Percentiles rank a stretch among this genome's conserved stretches.
Conservation (phyloP, 1,284 basidiomycete species). For the Rhodotorula sp. region DNA sequence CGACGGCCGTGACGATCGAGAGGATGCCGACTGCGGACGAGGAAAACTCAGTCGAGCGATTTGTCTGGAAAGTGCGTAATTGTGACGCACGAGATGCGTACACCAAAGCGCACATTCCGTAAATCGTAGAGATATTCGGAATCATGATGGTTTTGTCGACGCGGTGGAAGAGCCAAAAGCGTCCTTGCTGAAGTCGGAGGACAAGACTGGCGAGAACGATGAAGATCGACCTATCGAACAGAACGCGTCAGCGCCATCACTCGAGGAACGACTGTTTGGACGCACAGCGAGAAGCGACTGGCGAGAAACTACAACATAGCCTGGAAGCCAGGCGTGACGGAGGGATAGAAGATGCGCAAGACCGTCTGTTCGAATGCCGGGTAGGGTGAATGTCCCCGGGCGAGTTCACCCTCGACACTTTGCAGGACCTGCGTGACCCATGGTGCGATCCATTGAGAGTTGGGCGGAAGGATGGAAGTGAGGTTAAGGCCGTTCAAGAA, state of each 20-base stretch:
- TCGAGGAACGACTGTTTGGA: background rate
- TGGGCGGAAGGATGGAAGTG: background rate
- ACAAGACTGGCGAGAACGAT: slow-evolving; percentile 17
- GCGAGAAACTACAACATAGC: slow-evolving; percentile 11
- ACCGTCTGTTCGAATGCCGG: background rate
- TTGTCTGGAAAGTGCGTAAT: too few species aligned
- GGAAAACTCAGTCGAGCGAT: too few species aligned
- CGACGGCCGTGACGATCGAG: slow-evolving; percentile 9
- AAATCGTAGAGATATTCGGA: slow-evolving; percentile 12
- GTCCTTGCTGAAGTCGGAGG: slow-evolving; percentile 21
- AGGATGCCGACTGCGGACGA: slow-evolving; percentile 10
- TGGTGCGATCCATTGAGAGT: background rate
- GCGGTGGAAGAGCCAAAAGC: slow-evolving; percentile 31
- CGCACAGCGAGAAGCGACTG: background rate
- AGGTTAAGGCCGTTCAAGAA: background rate
- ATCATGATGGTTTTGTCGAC: slow-evolving; percentile 26
- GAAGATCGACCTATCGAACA: background rate
- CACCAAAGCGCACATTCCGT: slow-evolving; percentile 17
- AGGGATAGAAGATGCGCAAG: background rate
- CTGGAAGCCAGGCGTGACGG: background rate
- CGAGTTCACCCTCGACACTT: background rate
- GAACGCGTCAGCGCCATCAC: background rate
- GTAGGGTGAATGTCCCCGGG: background rate
- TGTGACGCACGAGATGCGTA: slow-evolving; percentile 9
- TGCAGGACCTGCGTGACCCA: background rate